These are phyloP conservation scores for Cladophialophora psammophila DNA, from an alignment of 2,329 filamentous ascomycete species.

Conservation along the genomic window DNA sequence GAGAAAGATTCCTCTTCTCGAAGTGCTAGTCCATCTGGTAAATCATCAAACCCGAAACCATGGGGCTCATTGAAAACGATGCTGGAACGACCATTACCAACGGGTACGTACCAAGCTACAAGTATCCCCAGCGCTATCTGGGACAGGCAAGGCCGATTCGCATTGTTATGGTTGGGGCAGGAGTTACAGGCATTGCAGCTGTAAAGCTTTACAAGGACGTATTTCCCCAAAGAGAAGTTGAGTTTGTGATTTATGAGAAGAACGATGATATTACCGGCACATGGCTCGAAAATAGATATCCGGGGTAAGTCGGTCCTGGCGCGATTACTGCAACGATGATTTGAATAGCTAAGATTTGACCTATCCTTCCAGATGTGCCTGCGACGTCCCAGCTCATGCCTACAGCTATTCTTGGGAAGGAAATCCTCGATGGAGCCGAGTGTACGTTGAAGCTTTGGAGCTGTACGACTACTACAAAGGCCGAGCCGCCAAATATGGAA, in stretches of 20 bases:
- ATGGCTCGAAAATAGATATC: constrained; percentile 41
- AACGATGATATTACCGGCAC: constrained; percentile 26
- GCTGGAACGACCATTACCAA: no score
- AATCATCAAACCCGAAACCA: no score
- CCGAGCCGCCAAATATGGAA: constrained; percentile 49
- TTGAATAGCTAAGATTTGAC: no score
- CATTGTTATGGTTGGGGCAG: constrained; percentile 23
- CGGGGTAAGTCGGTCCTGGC: constrained; percentile 45
- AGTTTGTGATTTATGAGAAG: constrained; percentile 29
- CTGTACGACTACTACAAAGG: constrained; percentile 53
- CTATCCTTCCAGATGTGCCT: constrained; percentile 45
- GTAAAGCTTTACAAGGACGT: constrained; percentile 22
- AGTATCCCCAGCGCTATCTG: no score
- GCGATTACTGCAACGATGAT: no score
- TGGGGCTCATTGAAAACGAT: no score
- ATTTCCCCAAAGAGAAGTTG: constrained; percentile 9
- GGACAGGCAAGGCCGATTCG: constrained; percentile 5
- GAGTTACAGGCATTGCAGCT: constrained; percentile 20
- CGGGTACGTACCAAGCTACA: no score
- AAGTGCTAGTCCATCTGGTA: no score
- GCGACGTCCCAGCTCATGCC: constrained; percentile 57
- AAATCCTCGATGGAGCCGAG: constrained; percentile 52
- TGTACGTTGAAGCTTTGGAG: constrained; percentile 50
- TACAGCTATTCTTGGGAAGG: constrained; percentile 60
- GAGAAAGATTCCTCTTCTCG: no score